phyloP scores from a whole-genome alignment of 495 filamentous ascomycete genomes.

The Cudoniella acicularis region DNA sequence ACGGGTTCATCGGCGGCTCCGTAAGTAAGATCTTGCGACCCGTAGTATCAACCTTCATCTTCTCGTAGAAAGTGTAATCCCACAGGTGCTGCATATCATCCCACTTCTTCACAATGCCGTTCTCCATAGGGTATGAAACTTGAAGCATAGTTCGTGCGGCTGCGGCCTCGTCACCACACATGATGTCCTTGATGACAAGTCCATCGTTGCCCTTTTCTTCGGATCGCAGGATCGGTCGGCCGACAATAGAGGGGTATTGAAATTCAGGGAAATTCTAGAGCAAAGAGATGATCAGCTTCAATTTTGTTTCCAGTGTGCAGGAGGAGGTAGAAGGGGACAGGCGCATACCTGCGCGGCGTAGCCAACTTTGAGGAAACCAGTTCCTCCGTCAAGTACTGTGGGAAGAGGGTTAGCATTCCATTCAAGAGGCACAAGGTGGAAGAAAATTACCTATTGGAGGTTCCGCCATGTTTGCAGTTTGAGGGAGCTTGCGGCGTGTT shows the following conservation, averaged over 20 bases:
- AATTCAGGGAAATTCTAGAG: slow-evolving; percentile 93
- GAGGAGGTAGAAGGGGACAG: slow-evolving; percentile 2
- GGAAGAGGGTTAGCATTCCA: slow-evolving; percentile 28
- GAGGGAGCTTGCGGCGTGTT: not conserved
- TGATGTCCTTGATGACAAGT: slow-evolving; percentile 92
- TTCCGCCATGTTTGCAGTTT: slow-evolving; percentile 55
- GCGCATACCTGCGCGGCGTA: slow-evolving; percentile 78
- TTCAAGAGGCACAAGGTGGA: too few relatives aligned
- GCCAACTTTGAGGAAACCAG: slow-evolving; percentile 98
- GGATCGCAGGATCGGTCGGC: slow-evolving; percentile 92
- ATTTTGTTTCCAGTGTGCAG: not conserved
- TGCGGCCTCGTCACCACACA: slow-evolving; percentile 98
- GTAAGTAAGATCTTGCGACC: slow-evolving; percentile 97
- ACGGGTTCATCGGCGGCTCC: slow-evolving; percentile 95
- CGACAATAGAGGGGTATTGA: slow-evolving; percentile 97
- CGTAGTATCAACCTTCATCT: slow-evolving; percentile 87
- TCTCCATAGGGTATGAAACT: slow-evolving; percentile 99
- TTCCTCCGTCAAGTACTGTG: slow-evolving; percentile 98
- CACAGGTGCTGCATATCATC: slow-evolving; percentile 99
- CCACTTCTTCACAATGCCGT: slow-evolving; percentile 98
- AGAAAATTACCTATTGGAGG: slow-evolving; percentile 62
- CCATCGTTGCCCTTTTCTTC: slow-evolving; percentile 66
- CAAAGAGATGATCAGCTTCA: slow-evolving; percentile 5
- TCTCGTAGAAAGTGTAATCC: slow-evolving; percentile 98
- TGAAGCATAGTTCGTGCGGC: slow-evolving; percentile 95